phyloP scores from a whole-genome alignment of 495 filamentous ascomycete species.

The Neurospora sp. region DNA sequence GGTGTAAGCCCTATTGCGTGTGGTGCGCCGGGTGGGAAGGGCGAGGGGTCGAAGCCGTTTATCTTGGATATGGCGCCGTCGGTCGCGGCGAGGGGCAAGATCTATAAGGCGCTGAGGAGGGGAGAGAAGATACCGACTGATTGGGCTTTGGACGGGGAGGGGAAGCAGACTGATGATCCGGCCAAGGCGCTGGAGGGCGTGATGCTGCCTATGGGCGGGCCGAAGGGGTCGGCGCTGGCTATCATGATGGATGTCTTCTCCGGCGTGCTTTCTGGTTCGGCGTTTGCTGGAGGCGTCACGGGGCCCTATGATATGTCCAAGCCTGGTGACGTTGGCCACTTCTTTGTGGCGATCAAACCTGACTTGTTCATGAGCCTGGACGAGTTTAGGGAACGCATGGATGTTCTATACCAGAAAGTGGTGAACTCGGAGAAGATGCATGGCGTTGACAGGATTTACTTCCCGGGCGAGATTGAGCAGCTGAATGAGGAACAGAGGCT shows the following conservation, averaged over 20 bases:
- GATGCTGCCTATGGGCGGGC: conserved; percentile 74
- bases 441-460: conserved; percentile 68
- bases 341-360: conserved; percentile 64
- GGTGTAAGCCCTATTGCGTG: conserved; percentile 72
- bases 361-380: conserved; percentile 65
- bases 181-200: conserved; percentile 54
- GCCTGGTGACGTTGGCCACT: conserved; percentile 66
- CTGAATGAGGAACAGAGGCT: conserved; percentile 45
- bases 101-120: conserved; percentile 61
- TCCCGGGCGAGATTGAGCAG: conserved; percentile 70
- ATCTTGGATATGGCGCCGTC: conserved; percentile 74
- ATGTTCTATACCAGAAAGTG: conserved; percentile 55
- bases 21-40: conserved; percentile 54
- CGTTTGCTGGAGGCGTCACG: conserved; percentile 63
- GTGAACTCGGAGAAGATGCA: conserved; percentile 54
- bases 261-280: conserved; percentile 57
- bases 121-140: conserved; percentile 65
- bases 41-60: conserved; percentile 35
- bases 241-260: conserved; percentile 86
- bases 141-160: conserved; percentile 67
- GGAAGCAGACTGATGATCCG: conserved; percentile 58
- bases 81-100: conserved; percentile 64
- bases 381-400: conserved; percentile 62
- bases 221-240: conserved; percentile 60
- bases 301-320: conserved; percentile 61